Evolutionary conservation across 345 rosid genomes (phyloP).

Genomic region (Eucalyptus polyanthemos): DNA sequence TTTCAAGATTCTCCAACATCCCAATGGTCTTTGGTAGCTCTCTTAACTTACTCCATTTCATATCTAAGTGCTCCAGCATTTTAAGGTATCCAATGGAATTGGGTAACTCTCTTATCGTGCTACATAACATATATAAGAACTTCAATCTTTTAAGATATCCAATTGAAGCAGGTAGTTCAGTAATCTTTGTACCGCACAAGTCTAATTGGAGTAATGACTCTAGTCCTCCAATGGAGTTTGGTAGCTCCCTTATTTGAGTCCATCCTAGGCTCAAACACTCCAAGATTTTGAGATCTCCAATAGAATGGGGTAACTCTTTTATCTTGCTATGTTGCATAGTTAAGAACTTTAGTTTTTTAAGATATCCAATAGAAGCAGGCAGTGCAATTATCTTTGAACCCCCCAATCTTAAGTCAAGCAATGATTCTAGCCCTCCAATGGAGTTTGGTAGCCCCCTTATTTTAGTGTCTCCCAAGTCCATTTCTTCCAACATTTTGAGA

Average conservation of each 20-base stretch:
- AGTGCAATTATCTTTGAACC: rapidly evolving
- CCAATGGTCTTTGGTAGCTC: background rate
- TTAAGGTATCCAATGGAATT: background rate
- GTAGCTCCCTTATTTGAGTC: background rate
- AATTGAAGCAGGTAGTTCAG: background rate
- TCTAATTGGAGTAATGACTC: background rate
- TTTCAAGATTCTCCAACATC: background rate
- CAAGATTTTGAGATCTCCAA: background rate
- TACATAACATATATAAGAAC: rapidly evolving
- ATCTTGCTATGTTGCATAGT: rapidly evolving
- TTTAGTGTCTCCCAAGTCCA: rapidly evolving
- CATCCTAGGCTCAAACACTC: rapidly evolving
- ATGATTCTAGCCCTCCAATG: background rate
- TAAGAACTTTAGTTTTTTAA: background rate
- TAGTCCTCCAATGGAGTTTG: background rate
- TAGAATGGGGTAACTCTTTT: background rate
- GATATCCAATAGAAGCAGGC: background rate
- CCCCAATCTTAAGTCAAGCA: rapidly evolving
- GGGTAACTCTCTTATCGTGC: background rate
- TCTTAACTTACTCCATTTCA: background rate
- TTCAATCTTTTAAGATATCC: background rate
- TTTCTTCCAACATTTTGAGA: background rate
- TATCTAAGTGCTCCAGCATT: rapidly evolving
- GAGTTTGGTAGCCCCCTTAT: background rate
- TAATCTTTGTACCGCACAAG: rapidly evolving